phyloP scores from a whole-genome alignment of 768 basidiomycete genomes.

The Rhizopogon vulgaris region DNA sequence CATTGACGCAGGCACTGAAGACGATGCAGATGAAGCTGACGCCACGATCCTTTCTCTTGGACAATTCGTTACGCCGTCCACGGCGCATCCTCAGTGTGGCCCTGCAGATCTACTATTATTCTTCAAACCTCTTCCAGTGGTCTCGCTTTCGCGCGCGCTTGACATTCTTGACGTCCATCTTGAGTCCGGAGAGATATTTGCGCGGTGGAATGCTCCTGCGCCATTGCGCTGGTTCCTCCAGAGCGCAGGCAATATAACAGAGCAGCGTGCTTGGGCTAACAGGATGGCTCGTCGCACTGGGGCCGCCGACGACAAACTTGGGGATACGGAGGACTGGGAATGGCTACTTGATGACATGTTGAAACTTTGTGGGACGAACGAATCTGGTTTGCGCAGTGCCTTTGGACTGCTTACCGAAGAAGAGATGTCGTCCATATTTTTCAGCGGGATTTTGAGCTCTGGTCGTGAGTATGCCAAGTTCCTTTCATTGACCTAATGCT shows the following conservation, averaged over 20 bases:
- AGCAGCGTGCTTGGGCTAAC: slow-evolving; percentile 83
- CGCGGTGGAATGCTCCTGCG: slow-evolving; percentile 80
- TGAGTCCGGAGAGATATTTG: slow-evolving; percentile 87
- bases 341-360: slow-evolving; percentile 88
- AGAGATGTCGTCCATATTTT: slow-evolving; percentile 78
- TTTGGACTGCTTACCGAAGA: slow-evolving; percentile 69
- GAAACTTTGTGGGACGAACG: slow-evolving; percentile 62
- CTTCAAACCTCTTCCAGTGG: slow-evolving; percentile 71
- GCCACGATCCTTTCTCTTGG: slow-evolving; percentile 79
- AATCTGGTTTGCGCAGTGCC: slow-evolving; percentile 62
- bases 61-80: slow-evolving; percentile 71
- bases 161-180: slow-evolving; percentile 93
- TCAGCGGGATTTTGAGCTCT: slow-evolving; percentile 78
- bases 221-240: slow-evolving; percentile 89
- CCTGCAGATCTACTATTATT: slow-evolving; percentile 73
- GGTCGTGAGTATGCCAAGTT: slow-evolving; percentile 62
- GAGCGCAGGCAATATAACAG: slow-evolving; percentile 53
- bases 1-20: slow-evolving; percentile 45
- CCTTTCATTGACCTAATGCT: slow-evolving; percentile 2
- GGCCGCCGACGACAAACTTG: slow-evolving; percentile 44
- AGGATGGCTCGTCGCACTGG: slow-evolving; percentile 74
- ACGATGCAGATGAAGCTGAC: slow-evolving; percentile 70
- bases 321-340: slow-evolving; percentile 74
- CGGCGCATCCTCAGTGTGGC: slow-evolving; percentile 46
- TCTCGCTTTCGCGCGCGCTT: slow-evolving; percentile 73